Evolutionary conservation across 2,329 filamentous ascomycete genomes (phyloP).

Genomic region (Corinectria fuckeliana): DNA sequence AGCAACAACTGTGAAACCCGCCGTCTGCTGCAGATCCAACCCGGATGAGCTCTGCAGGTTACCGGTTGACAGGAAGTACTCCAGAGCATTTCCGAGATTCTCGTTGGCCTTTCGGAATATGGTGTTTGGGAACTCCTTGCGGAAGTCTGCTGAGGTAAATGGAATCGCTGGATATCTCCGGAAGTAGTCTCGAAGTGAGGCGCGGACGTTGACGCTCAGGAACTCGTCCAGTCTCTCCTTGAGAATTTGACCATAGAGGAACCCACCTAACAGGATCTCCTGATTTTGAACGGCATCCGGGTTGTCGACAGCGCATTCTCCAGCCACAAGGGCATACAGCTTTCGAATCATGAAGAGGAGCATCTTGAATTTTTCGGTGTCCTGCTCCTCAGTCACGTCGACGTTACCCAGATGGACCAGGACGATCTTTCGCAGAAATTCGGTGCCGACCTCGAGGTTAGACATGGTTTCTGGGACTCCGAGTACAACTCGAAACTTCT

Average conservation of each 20-base stretch:
- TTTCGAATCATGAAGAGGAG: constrained; percentile 96
- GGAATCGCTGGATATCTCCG: constrained; percentile 66
- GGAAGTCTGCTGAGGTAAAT: constrained; percentile 80
- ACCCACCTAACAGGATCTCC: constrained; percentile 90
- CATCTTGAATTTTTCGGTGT: constrained; percentile 92
- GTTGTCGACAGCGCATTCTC: constrained; percentile 92
- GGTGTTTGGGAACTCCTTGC: constrained; percentile 77
- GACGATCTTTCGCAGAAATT: constrained; percentile 89
- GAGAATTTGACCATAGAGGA: constrained; percentile 92
- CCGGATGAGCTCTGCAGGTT: constrained; percentile 92
- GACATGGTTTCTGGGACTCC: constrained; percentile 83
- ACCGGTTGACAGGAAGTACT: constrained; percentile 96
- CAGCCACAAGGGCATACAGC: constrained; percentile 89
- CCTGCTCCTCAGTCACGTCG: constrained; percentile 82
- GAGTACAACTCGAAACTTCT: constrained; percentile 89
- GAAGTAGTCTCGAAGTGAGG: constrained; percentile 62
- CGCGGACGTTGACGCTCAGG: constrained; percentile 62
- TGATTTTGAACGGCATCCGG: constrained; percentile 97
- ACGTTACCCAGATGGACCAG: constrained; percentile 89
- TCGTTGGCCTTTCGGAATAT: constrained; percentile 85
- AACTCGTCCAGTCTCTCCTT: constrained; percentile 96
- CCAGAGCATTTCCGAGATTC: constrained; percentile 83
- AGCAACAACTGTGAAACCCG: constrained; percentile 94
- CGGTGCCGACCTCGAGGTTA: constrained; percentile 87
- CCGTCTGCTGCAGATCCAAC: constrained; percentile 91